Evolutionary conservation across 2,329 filamentous ascomycete genomes (phyloP), one percentile per base, ranked within the genome.

Genomic region (Bimuria novae-zelandiae): DNA sequence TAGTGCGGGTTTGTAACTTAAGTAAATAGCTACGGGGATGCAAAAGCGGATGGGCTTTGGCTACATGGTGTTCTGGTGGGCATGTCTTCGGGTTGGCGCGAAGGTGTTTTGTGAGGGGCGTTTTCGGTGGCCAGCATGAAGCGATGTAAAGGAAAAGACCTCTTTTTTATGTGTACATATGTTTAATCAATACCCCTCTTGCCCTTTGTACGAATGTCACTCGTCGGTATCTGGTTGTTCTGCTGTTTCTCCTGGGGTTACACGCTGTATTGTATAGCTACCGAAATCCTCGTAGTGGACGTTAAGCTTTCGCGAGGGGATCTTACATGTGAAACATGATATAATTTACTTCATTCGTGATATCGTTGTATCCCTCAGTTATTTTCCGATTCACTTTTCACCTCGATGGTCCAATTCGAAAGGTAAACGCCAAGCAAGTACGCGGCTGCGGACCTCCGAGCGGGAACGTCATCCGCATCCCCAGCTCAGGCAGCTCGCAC

Each of bases 161-260:
- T 45, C 43, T 49, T 49, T 52, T 61, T 57, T 58, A 39, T 57
- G 45, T 60, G 52, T 57, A 59, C 21, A 61, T 60, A 61, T 47
- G 48, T 33, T 41, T 65, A 63, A 67, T 69, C 60, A 68, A 71
- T 71, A 70, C 68, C 68, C 67, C 62, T 61, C 67, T 66, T 68
- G 55, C 48, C 56, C 54, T 56, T 61, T 60, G 39, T 52, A 52
- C 21, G 41, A 40, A 51, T 51, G 42, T 27, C 33, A n/a, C 19
- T 46, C 16, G 33, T 33, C 33, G 30, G 16, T 1, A 29, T 12
- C n/a, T n/a, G n/a, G n/a, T n/a, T n/a, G n/a, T n/a, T n/a, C n/a
- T n/a, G n/a, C n/a, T 19, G 25, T 43, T 17, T 17, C 23, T 1
- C 7, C 23, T 29, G 14, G 22, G n/a, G 8, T 16, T 7, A n/a